A percentile compares a stretch with the other conserved stretches of the same genome.
Conservation (phyloP, 805 yeast species). For the Ogataea wickerhamii region DNA sequence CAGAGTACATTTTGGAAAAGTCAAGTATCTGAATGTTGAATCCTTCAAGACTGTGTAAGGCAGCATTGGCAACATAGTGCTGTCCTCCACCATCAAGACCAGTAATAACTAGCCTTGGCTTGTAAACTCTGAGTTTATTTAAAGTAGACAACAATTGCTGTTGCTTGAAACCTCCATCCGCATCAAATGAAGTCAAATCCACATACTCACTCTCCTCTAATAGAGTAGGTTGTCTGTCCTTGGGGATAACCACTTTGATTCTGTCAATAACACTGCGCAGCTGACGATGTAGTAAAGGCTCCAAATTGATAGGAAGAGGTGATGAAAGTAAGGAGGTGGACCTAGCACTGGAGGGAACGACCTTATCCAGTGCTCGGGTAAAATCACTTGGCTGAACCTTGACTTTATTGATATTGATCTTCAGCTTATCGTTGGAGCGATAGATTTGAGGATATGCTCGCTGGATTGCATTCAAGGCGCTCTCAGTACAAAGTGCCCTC, state of each 20-base stretch:
- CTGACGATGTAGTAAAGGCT: conserved; percentile 56
- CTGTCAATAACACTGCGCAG: conserved; percentile 43
- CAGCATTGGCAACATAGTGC: conserved; percentile 76
- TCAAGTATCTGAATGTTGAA: conserved; percentile 86
- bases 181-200: conserved; percentile 43
- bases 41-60: conserved; percentile 80
- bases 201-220: conserved; percentile 68
- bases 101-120: conserved; percentile 73
- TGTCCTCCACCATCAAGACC: conserved; percentile 86
- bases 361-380: conserved; percentile 77
- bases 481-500: conserved; percentile 91
- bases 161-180: conserved; percentile 63
- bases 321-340: conserved; percentile 65
- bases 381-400: conserved; percentile 80
- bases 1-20: conserved; percentile 70
- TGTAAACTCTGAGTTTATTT: conserved; percentile 55
- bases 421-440: conserved; percentile 64
- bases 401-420: conserved; percentile 67
- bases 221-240: conserved; percentile 47
- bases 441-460: conserved; percentile 92
- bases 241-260: conserved; percentile 61
- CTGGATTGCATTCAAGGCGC: conserved; percentile 89
- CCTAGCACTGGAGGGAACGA: conserved; percentile 89
- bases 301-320: conserved; percentile 73
- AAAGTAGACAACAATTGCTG: conserved; percentile 53